These are phyloP conservation scores for Aspergillus fructus DNA, from an alignment of 2,329 filamentous ascomycete species.

Conservation along the genomic window DNA sequence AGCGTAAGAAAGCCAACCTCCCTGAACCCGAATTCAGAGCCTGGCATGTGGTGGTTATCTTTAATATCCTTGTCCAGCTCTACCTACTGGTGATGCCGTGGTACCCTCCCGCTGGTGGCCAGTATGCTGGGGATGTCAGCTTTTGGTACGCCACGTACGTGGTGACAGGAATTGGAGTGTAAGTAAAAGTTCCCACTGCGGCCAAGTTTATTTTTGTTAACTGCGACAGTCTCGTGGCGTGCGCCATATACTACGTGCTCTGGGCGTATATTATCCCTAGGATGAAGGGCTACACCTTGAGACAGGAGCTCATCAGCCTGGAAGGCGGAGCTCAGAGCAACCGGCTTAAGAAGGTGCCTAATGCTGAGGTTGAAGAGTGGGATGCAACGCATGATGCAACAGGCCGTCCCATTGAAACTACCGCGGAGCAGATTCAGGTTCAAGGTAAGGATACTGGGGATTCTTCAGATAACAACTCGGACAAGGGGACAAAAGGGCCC, in stretches of 20 bases:
- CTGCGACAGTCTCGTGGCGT: slow-evolving; percentile 48
- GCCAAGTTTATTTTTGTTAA: too few species aligned
- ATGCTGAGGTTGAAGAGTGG: slow-evolving; percentile 53
- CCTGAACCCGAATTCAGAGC: slow-evolving; percentile 54
- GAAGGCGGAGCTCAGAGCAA: slow-evolving; percentile 51
- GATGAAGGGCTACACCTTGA: slow-evolving; percentile 52
- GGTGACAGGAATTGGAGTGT: slow-evolving; percentile 64
- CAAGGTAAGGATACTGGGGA: background rate
- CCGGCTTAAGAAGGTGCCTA: slow-evolving; percentile 54
- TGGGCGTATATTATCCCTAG: slow-evolving; percentile 60
- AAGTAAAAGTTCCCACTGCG: slow-evolving; percentile 5
- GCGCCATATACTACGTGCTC: slow-evolving; percentile 57
- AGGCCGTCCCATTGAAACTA: slow-evolving; percentile 10
- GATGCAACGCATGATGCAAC: slow-evolving; percentile 58
- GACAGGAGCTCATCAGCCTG: slow-evolving; percentile 51
- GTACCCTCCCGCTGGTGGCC: slow-evolving; percentile 64
- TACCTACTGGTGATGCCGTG: slow-evolving; percentile 69
- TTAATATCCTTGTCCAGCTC: slow-evolving; percentile 59
- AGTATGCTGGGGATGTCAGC: slow-evolving; percentile 62
- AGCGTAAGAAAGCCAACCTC: slow-evolving; percentile 52
- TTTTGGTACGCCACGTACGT: slow-evolving; percentile 74
- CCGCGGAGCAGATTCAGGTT: background rate
- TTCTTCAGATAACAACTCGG: background rate
- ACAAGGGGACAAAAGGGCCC: background rate
- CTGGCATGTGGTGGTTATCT: slow-evolving; percentile 59